These are phyloP conservation scores for Fusarium newnesense DNA, from an alignment of 2,329 filamentous ascomycete species.

Conservation along the genomic window DNA sequence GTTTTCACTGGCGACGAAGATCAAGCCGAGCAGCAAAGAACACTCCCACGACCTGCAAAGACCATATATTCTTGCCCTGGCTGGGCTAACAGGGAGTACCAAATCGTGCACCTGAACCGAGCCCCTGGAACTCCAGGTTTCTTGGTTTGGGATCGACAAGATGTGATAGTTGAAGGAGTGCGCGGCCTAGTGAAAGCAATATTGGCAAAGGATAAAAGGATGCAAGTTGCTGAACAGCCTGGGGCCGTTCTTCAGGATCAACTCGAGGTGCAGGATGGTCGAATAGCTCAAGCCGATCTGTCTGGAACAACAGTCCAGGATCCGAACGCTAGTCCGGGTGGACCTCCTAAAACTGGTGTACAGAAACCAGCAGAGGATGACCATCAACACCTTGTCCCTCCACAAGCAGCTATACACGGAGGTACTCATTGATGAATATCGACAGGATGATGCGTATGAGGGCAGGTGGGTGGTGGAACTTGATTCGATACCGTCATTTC, in stretches of 20 bases:
- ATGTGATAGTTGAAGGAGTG: slow-evolving; percentile 56
- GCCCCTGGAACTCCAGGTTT: slow-evolving; percentile 55
- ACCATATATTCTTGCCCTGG: slow-evolving; percentile 56
- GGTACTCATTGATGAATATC: slow-evolving; percentile 5
- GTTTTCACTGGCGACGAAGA: slow-evolving; percentile 56
- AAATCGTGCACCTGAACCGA: slow-evolving; percentile 55
- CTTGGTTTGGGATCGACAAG: slow-evolving; percentile 60
- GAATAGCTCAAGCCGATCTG: slow-evolving; percentile 37
- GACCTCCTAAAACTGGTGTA: slow-evolving; percentile 10
- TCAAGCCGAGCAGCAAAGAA: slow-evolving; percentile 22
- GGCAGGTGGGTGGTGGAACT: background rate
- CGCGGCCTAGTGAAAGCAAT: slow-evolving; percentile 54
- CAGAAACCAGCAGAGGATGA: slow-evolving; percentile 17
- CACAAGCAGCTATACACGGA: slow-evolving; percentile 9
- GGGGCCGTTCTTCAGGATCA: slow-evolving; percentile 47
- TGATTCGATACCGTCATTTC: slow-evolving; percentile 22
- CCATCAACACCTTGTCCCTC: slow-evolving; percentile 23
- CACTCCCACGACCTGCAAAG: slow-evolving; percentile 39
- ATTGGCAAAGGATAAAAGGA: slow-evolving; percentile 50
- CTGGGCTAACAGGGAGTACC: slow-evolving; percentile 59
- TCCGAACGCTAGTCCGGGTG: slow-evolving; percentile 14
- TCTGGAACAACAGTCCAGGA: slow-evolving; percentile 44
- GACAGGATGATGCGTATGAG: background rate
- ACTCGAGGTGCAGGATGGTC: slow-evolving; percentile 44
- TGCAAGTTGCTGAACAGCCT: slow-evolving; percentile 45